Base-by-base conservation (phyloP, 129 eudicot genomes). In the Arctium lappa region DNA sequence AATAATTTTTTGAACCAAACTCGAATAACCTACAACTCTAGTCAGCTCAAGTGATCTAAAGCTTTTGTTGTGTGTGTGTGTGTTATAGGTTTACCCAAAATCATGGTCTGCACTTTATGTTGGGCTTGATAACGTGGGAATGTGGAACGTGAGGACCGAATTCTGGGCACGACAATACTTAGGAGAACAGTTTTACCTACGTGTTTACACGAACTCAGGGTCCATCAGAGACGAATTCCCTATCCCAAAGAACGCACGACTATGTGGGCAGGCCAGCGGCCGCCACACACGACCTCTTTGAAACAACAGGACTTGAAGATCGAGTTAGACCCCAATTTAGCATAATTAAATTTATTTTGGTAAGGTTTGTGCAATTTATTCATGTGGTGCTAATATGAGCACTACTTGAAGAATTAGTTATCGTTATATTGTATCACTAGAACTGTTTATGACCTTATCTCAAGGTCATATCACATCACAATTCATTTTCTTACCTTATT, bases 161-260 rank as follows among this genome's bases (percentile, higher is more conserved):
- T 91, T 74, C 72, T 95, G 98, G 98, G 97, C 97, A 53, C 85
- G 98, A 38, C 98, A 92, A 72, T 95, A 95, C 86, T 86, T 95
- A 0, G 98, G 98, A 3, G 97, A 95, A 85, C 98, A 95, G 22
- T 76, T 92, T 39, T 95, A 95, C 81, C 74, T 95, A 6, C 92
- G 97, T 13, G 98, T 95, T 10, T 92, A 88, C 85, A 92, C 98
- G 48, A 63, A 79, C 27, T 87, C 98, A 2, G 88, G 91, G 30
- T 95, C 98, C 8, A 75, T 95, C 56, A 91, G 98, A 78, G 98
- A 95, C 48, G 98, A 95, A 73, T 91, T 63, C 73, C 98, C 98
- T 0, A 95, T 95, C 73, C 98, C 98, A 12, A 95, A 86, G 86
- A 92, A 92, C 63, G 93, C 98, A 37, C 92, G 90, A 76, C 84